phyloP scores from a whole-genome alignment of 164 flowering plant genomes.

The Buxus sempervirens region DNA sequence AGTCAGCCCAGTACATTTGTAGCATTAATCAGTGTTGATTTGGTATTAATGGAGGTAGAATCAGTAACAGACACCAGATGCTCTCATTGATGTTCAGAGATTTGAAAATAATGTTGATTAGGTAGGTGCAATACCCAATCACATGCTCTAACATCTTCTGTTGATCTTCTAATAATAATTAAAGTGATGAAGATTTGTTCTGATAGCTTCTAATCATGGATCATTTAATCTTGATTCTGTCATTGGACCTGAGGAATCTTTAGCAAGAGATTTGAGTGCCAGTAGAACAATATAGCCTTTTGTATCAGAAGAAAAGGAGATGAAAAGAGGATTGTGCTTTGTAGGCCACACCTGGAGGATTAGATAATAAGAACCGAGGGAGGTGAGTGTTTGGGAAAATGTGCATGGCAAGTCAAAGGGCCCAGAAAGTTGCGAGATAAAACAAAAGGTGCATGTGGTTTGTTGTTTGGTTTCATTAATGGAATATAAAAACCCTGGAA shows the following conservation, averaged over 20 bases:
- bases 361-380: neutral
- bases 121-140: no score
- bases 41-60: no score
- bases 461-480: neutral
- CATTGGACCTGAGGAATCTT: neutral
- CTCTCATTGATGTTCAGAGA: no score
- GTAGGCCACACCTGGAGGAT: neutral
- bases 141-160: no score
- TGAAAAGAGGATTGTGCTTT: neutral
- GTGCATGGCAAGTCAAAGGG: conserved; percentile 6
- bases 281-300: neutral
- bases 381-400: neutral
- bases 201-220: conserved; percentile 2
- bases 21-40: no score
- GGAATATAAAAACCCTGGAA: neutral
- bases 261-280: neutral
- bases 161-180: no score
- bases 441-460: neutral
- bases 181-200: no score
- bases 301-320: neutral
- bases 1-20: no score
- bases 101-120: no score
- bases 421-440: neutral
- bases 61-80: no score
- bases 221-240: neutral